Evolutionary conservation across 805 yeast species (phyloP), one percentile per base, ranked within the genome.

Genomic region (Tetrapisispora phaffii): DNA sequence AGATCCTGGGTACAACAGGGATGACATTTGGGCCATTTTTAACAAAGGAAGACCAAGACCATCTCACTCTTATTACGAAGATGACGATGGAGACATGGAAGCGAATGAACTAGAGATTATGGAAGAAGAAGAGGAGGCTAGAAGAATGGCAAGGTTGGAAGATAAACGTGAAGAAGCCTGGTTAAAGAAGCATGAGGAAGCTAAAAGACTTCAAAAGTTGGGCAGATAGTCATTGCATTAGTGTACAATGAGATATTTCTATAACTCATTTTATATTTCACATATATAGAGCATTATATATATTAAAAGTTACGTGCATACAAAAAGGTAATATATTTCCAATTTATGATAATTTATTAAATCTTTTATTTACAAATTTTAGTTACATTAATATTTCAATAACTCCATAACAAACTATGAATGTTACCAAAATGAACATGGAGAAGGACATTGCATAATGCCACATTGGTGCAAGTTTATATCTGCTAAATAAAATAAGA

Each of bases 101-200:
- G 96, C 96, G 2, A 82, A 93, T 1, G 97, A 96, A 23, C 80
- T 80, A 23, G 97, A 90, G 50, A 78, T 93, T 21, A 67, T 87
- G 35, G 85, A 77, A 46, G 98, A 90, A 57, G 98, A 90, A 63
- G 75, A 69, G 49, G 57, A 75, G 29, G 82, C 96, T 12, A 70
- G 79, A 32, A 72, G 73, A 41, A 74, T 72, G 44, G 98, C 95
- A 0, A 73, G 76, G 52, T 50, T 72, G 34, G 98, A 93, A 59
- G 98, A 90, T 57, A 67, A 71, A 41, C 67, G 73, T 43, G 97
- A 89, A 59, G 77, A 76, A 56, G 76, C 69, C 44, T 71, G 79
- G 57, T 79, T 83, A 50, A 76, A 71, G 48, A 62, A 59, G 47
- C 72, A 67, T 45, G 71, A 71, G 15, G 61, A 62, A 48, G 73